These are phyloP conservation scores for Musa acuminata DNA, from an alignment of 176 grass and related monocot genomes.

Conservation along the genomic window DNA sequence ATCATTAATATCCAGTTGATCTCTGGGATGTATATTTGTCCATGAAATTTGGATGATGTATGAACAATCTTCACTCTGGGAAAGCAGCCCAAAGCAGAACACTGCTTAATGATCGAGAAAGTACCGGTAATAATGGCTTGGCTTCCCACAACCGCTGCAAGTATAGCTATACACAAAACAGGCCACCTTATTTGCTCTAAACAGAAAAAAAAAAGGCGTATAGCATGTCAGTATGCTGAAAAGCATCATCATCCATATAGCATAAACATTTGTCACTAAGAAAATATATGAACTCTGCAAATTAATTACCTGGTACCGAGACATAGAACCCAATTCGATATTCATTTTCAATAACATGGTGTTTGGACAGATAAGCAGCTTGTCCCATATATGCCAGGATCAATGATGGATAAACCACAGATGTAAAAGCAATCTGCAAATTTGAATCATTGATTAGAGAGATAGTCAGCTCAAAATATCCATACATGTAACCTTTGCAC, in stretches of 20 bases:
- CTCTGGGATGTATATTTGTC: slow-evolving; percentile 95
- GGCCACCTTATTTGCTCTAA: slow-evolving; percentile 82
- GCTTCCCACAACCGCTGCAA: slow-evolving; percentile 90
- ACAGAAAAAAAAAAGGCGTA: slow-evolving; percentile 3
- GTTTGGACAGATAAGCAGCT: slow-evolving; percentile 87
- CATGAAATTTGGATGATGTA: slow-evolving; percentile 75
- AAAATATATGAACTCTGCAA: slow-evolving; percentile 7
- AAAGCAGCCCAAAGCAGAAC: slow-evolving; percentile 91
- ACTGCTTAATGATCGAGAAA: slow-evolving; percentile 96
- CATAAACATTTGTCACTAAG: neutral
- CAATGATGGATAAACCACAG: slow-evolving; percentile 91
- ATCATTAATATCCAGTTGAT: slow-evolving; percentile 97
- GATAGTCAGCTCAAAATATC: neutral
- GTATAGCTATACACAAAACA: slow-evolving; percentile 78
- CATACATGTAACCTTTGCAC: neutral
- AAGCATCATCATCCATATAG: too few species aligned
- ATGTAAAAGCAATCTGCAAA: slow-evolving; percentile 87
- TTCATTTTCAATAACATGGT: slow-evolving; percentile 76
- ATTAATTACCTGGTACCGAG: slow-evolving; percentile 74
- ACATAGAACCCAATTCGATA: slow-evolving; percentile 95
- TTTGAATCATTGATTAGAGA: neutral
- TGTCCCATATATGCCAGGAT: slow-evolving; percentile 99
- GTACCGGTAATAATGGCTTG: slow-evolving; percentile 92
- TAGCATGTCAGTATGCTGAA: slow-evolving; percentile 5
- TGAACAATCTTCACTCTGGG: slow-evolving; percentile 92